Evolutionary conservation across 2,329 filamentous ascomycete genomes (phyloP), one percentile per base, ranked within the genome.

Genomic region (Colletotrichum falcatum): DNA sequence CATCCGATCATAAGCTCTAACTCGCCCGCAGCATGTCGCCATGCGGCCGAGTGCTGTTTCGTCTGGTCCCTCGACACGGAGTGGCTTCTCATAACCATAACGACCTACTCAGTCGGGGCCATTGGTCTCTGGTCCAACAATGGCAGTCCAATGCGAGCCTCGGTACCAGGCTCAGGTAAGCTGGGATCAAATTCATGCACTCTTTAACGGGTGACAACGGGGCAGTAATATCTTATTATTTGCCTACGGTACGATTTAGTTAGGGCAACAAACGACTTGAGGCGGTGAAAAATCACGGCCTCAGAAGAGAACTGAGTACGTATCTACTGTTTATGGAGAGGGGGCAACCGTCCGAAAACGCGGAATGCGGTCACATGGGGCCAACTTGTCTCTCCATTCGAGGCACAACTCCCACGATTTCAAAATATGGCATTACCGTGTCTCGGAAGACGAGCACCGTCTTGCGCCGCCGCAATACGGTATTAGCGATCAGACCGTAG

Each of bases 141-240:
- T 39, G 30, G 68, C 58, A 71, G 37, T 63, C 53, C 58, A 58
- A 71, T 68, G 68, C 64, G 68, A 60, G 23, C 18, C 42, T 23
- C 59, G 44, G 37, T 46, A 30, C 20, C 64, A 44, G 51, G 30
- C 58, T 58, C 20, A 12, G n/a, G n/a, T 23, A n/a, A 58, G 12
- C 37, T 49, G 33, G 55, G 44, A 12, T 12, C 12, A 33, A 61
- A 26, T 26, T 23, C 30, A 39, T 55, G 55, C 26, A 39, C 20
- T 42, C 39, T n/a, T 23, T 18, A 33, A 18, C 33, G 26, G 30
- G 30, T 44, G 49, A 28, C 48, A 46, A 30, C 37, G 23, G n/a
- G n/a, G n/a, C n/a, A n/a, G n/a, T n/a, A n/a, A n/a, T n/a, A n/a
- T n/a, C n/a, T n/a, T n/a, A n/a, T 26, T 35, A 44, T 46, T 53